Evolutionary conservation across 1,284 basidiomycete species (phyloP).

Genomic region (Ustilago lituana): DNA sequence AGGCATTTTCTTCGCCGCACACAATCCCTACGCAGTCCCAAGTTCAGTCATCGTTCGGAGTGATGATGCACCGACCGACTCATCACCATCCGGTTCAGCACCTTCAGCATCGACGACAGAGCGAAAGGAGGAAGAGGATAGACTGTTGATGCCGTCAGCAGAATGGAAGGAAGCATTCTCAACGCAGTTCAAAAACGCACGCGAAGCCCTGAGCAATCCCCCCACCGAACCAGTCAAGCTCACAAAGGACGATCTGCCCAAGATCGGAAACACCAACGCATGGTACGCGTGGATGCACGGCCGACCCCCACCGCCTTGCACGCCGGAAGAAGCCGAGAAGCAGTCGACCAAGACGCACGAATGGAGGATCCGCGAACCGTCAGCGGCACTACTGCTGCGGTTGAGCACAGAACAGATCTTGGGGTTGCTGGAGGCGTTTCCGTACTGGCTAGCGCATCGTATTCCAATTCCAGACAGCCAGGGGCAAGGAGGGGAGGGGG

Average conservation of each 20-base stretch:
- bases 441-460: slow-evolving; percentile 43
- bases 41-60: too few relatives aligned
- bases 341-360: slow-evolving; percentile 12
- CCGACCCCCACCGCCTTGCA: slow-evolving; percentile 14
- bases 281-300: slow-evolving; percentile 54
- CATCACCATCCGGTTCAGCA: background rate
- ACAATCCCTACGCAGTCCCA: slow-evolving; percentile 55
- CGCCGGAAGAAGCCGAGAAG: slow-evolving; percentile 12
- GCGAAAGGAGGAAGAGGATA: background rate
- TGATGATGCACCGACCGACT: background rate
- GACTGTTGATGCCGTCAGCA: slow-evolving; percentile 24
- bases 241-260: slow-evolving; percentile 35
- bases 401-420: slow-evolving; percentile 44
- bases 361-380: slow-evolving; percentile 32
- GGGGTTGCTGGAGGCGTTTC: slow-evolving; percentile 34
- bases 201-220: slow-evolving; percentile 36
- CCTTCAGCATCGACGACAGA: background rate
- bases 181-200: slow-evolving; percentile 36
- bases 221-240: slow-evolving; percentile 30
- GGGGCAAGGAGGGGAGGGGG: slow-evolving; percentile 20
- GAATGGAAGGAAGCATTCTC: slow-evolving; percentile 42
- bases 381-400: slow-evolving; percentile 16
- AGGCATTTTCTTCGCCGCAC: slow-evolving; percentile 30
- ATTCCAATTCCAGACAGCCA: slow-evolving; percentile 14
- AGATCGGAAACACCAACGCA: slow-evolving; percentile 23